Percentiles rank a stretch among this genome's conserved stretches.
Conservation (phyloP, 176 grass and related monocot genomes). For the Carex scoparia region DNA sequence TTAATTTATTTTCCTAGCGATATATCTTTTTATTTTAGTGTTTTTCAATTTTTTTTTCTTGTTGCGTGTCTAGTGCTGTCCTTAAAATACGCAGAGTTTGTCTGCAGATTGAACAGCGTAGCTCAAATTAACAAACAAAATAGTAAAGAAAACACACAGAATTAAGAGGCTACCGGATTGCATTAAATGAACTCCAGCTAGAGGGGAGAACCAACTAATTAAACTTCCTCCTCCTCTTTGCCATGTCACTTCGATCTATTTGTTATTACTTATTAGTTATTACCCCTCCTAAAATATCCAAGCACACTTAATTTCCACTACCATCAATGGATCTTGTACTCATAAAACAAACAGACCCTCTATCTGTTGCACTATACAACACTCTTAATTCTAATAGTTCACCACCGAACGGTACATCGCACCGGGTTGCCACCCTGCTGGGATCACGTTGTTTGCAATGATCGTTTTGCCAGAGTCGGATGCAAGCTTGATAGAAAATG, state of each 20-base stretch:
- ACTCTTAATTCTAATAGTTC: conserved; percentile 27
- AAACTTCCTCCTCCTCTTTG: conserved; percentile 22
- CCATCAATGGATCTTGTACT: not conserved
- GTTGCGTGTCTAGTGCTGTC: not conserved
- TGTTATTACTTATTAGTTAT: not conserved
- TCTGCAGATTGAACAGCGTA: not conserved
- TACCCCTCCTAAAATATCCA: not conserved
- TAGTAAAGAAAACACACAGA: not conserved
- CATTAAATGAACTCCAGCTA: not conserved
- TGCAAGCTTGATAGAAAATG: conserved; percentile 48
- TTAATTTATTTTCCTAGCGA: too few relatives aligned
- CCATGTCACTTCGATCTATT: not conserved
- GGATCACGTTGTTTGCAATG: conserved; percentile 45
- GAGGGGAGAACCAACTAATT: conserved; percentile 21
- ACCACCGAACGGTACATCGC: conserved; percentile 35
- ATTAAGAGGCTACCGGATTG: not conserved
- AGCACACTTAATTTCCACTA: not conserved
- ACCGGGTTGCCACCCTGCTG: conserved; percentile 39
- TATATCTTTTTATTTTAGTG: not conserved
- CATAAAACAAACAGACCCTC: not conserved
- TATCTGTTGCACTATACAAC: not conserved
- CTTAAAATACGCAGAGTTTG: not conserved
- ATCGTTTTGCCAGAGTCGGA: conserved; percentile 42
- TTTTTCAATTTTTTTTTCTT: not conserved
- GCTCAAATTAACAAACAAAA: not conserved